phyloP scores from a whole-genome alignment of 306 rosid genomes.

The Dalbergia oliveri region DNA sequence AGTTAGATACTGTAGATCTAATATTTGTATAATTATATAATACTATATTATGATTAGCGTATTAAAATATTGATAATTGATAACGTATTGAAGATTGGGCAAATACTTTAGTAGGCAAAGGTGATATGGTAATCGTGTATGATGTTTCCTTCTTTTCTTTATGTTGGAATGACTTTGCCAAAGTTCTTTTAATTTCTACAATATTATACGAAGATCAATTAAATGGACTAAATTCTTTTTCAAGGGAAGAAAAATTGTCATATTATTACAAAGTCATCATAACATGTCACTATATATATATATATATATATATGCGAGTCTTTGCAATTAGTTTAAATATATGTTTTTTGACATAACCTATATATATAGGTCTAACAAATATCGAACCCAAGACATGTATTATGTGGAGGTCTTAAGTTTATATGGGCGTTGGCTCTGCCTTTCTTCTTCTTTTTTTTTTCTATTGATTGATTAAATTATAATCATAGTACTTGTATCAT shows the following conservation, averaged over 20 bases:
- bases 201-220: neutral
- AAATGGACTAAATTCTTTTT: neutral
- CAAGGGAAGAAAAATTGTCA: neutral
- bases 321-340: neutral
- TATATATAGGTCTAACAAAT: too few species aligned
- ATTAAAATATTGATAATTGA: conserved; percentile 32
- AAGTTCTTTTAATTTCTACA: conserved; percentile 34
- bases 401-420: too few species aligned
- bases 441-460: too few species aligned
- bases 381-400: too few species aligned
- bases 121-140: conserved; percentile 50
- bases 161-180: conserved; percentile 44
- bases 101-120: conserved; percentile 56
- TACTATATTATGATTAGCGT: neutral
- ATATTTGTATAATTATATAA: conserved; percentile 27
- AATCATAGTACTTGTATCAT: conserved; percentile 26
- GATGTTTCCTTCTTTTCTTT: conserved; percentile 53
- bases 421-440: too few species aligned
- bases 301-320: neutral
- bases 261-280: neutral
- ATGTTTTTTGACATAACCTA: neutral
- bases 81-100: conserved; percentile 30
- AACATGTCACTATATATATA: neutral
- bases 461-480: too few species aligned
- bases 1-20: conserved; percentile 31